Base-by-base conservation (phyloP, 2,329 filamentous ascomycete genomes). In the Clarireedia monteithiana region DNA sequence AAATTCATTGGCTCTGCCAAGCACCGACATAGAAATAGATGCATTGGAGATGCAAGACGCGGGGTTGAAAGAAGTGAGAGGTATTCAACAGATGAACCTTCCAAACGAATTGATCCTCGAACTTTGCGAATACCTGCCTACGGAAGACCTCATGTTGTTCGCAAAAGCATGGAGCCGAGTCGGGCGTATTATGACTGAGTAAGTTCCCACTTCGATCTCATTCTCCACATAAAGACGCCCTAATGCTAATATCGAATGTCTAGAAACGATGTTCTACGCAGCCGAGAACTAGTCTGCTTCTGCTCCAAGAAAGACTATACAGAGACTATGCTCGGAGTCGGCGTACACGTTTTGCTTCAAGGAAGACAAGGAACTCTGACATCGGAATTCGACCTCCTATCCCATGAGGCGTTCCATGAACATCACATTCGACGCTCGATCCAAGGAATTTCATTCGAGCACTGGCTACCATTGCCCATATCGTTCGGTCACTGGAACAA, bases 351-450 rank as follows among this genome's bases (percentile, higher is more conserved):
- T 2, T 7, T n/a, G 4, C 2, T 15, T 5, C 14, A 46, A 47
- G 6, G 20, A n/a, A n/a, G n/a, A 9, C 5, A 20, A 12, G 7
- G 6, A 38, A 34, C 9, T 1, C 6, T 57, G 4, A 20, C 69
- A 30, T 79, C 75, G 1, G 76, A 79, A 59, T 79, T 79, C 55
- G 76, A 79, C 52, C 65, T 78, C 5, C 53, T 80, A 15, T 77
- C 75, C 3, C 53, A 70, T 14, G 63, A 73, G 38, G 76, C 73
- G 0, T 77, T 70, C 60, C 48, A 61, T 2, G 57, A 67, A 1
- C 68, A 74, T 48, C 2, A 49, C 0, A 66, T 77, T 10, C 69
- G 72, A 3, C 55, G 55, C 0, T 77, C 76, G 0, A 67, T 78
- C 9, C 74, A 77, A 57, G 70, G 71, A 27, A 60, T 75, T 3